Evolutionary conservation across 2,329 filamentous ascomycete species (phyloP), one percentile per base, ranked within the genome.

Genomic region (Nemania sp.): DNA sequence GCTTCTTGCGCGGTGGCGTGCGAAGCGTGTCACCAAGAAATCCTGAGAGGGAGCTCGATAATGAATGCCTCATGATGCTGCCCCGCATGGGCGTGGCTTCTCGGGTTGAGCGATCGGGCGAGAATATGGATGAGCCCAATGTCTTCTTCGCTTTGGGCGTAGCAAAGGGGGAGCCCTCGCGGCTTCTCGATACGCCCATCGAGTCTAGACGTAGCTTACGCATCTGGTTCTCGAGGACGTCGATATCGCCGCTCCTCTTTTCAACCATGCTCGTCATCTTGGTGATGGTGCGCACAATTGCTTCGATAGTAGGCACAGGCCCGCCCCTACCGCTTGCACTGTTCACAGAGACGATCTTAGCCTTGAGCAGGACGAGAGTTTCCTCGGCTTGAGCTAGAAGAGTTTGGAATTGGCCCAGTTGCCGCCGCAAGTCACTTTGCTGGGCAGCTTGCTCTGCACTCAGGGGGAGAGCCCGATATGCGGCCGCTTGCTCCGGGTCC

Each of bases 241-340:
- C 92, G 54, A 99, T 87, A 69, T 98, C 94, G 59, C 89, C 91
- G 72, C 90, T 95, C 73, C 91, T 90, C 77, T 92, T 91, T 80
- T 98, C 91, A 0, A 90, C 90, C 89, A 97, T 94, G 61, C 81
- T 85, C 35, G 93, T 97, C 90, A 99, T 93, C 72, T 95, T 97
- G 59, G 82, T 81, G 66, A 99, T 96, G 1, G 95, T 99, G 61
- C 90, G 91, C 67, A 93, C 89, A 18, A 99, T 91, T 0, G 92
- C 91, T 69, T 97, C 95, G 10, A 97, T 91, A 0, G 93, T 97
- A 0, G 95, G 95, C 4, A 75, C 71, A 20, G 71, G 74, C 1
- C 72, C 73, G 5, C 76, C 76, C 58, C 76, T 82, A 66, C 79
- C 83, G 43, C 78, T 77, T 2, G 79, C 73, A 50, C 79, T 79